phyloP scores from a whole-genome alignment of 768 basidiomycete species.

The Podaxis carcinomalis region DNA sequence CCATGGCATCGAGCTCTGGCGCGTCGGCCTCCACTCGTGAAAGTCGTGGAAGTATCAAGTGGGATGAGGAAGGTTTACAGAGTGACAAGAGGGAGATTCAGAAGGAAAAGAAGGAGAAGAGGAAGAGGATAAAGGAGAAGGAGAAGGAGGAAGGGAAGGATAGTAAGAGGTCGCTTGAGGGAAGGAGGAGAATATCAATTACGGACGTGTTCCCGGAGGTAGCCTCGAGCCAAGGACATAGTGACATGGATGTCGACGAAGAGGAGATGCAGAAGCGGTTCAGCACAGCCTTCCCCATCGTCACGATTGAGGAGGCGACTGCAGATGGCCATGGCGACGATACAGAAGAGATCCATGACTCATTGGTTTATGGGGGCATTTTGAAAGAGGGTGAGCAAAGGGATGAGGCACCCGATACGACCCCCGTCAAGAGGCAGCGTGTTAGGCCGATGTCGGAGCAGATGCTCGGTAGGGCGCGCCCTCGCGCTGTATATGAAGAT shows the following conservation, averaged over 20 bases:
- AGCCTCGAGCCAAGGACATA: slow-evolving; percentile 12
- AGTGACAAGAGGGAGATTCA: slow-evolving; percentile 24
- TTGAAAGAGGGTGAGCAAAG: slow-evolving; percentile 14
- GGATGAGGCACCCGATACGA: slow-evolving; percentile 20
- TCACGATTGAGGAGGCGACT: slow-evolving; percentile 51
- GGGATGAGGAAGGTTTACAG: slow-evolving; percentile 31
- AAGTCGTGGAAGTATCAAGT: slow-evolving; percentile 29
- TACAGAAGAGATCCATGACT: slow-evolving; percentile 14
- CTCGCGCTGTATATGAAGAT: slow-evolving; percentile 46
- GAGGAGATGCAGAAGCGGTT: slow-evolving; percentile 7
- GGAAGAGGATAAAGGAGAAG: slow-evolving; percentile 20
- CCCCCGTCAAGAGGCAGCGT: slow-evolving; percentile 44
- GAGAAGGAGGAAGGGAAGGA: slow-evolving; percentile 27
- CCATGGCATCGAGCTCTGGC: slow-evolving; percentile 27
- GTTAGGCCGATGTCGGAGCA: slow-evolving; percentile 65
- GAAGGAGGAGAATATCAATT: slow-evolving; percentile 49
- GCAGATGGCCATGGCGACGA: slow-evolving; percentile 41
- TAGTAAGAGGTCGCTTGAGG: slow-evolving; percentile 45
- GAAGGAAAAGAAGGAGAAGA: slow-evolving; percentile 24
- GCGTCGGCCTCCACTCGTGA: slow-evolving; percentile 18
- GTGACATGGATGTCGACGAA: slow-evolving; percentile 13
- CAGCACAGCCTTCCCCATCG: slow-evolving; percentile 23
- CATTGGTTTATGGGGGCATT: slow-evolving; percentile 16
- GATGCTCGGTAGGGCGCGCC: slow-evolving; percentile 42
- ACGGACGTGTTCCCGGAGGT: slow-evolving; percentile 57